Evolutionary conservation across 257 asterid species (phyloP).

Genomic region (Scutellaria minor): DNA sequence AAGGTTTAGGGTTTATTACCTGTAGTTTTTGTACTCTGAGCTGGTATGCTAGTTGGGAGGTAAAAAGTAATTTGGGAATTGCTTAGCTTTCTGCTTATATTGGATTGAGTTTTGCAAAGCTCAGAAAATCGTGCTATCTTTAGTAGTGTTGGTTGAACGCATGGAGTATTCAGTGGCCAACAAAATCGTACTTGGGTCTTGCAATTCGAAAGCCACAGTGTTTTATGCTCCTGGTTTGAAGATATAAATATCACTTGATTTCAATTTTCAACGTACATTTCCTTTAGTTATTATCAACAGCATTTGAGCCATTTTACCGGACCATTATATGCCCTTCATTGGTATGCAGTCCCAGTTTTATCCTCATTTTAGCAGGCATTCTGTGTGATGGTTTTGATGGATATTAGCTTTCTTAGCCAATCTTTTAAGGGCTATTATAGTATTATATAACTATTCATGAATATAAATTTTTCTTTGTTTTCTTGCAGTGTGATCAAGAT

Average conservation of each 20-base stretch:
- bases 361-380: neutral
- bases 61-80: slow-evolving; percentile 4
- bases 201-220: neutral
- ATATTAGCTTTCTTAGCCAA: neutral
- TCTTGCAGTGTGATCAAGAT: slow-evolving; percentile 89
- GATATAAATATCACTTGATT: slow-evolving; percentile 10
- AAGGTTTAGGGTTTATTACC: slow-evolving; percentile 24
- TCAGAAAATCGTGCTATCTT: neutral
- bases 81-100: slow-evolving; percentile 13
- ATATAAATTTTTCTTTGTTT: neutral
- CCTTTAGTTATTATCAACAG: neutral
- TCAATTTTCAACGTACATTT: neutral
- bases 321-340: too few relatives aligned
- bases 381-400: neutral
- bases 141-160: neutral
- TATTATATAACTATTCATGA: neutral
- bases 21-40: slow-evolving; percentile 16
- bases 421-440: slow-evolving; percentile 14
- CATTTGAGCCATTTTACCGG: slow-evolving; percentile 2
- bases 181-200: neutral
- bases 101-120: neutral
- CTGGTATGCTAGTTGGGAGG: slow-evolving; percentile 5
- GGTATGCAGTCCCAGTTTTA: neutral
- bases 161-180: slow-evolving; percentile 2
- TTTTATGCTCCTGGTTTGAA: slow-evolving; percentile 14